A percentile compares a stretch with the other conserved stretches of the same genome.
These are phyloP conservation scores for Gossypium sturtianum DNA, from an alignment of 345 rosid species.

Conservation along the genomic window DNA sequence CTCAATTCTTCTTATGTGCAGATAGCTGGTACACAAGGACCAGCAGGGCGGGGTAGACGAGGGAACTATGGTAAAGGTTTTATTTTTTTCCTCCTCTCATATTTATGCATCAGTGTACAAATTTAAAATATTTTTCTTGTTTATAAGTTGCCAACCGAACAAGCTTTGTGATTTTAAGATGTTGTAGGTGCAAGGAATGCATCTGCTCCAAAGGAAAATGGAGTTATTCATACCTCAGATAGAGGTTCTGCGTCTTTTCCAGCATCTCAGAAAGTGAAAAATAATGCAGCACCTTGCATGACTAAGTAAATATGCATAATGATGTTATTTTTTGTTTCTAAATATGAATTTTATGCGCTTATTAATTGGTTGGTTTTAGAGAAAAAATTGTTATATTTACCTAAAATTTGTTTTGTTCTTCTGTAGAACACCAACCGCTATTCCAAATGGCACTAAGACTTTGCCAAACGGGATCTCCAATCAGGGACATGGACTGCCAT, in stretches of 20 bases:
- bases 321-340: neutral
- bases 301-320: constrained; percentile 37
- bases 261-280: constrained; percentile 34
- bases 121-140: neutral
- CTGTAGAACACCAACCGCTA: constrained; percentile 24
- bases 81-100: neutral
- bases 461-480: constrained; percentile 37
- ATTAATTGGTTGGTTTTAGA: neutral
- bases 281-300: constrained; percentile 23
- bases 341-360: neutral
- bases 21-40: neutral
- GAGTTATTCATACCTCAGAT: constrained; percentile 29
- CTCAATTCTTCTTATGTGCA: neutral
- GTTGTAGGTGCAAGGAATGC: constrained; percentile 45
- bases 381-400: neutral
- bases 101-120: neutral
- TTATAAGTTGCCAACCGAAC: neutral
- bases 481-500: constrained; percentile 15
- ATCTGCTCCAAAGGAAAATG: constrained; percentile 52
- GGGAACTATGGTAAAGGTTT: constrained; percentile 35
- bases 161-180: constrained; percentile 24
- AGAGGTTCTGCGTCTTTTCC: constrained; percentile 32
- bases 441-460: constrained; percentile 31
- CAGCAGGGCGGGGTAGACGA: constrained; percentile 29
- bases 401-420: neutral